Evolutionary conservation across 257 asterid genomes (phyloP).

Genomic region (Nicotiana undulata): DNA sequence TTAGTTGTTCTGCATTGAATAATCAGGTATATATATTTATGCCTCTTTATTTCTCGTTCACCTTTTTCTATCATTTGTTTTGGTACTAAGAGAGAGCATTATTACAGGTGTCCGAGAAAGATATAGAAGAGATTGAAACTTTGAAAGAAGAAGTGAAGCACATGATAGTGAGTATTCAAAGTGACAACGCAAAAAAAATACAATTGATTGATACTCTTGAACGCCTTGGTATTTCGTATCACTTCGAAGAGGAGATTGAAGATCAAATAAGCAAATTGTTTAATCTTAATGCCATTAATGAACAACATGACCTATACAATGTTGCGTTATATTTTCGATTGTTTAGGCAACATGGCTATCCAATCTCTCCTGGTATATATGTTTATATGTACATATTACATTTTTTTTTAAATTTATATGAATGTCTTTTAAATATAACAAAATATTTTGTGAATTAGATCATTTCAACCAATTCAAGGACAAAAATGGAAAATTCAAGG

Average conservation of each 20-base stretch:
- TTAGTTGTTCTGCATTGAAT: not conserved
- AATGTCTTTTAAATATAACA: not conserved
- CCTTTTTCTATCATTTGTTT: not conserved
- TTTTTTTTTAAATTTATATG: not conserved
- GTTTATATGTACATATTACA: not conserved
- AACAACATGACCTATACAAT: not conserved
- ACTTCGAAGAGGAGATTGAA: constrained; percentile 10
- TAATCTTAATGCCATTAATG: not conserved
- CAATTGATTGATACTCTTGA: constrained; percentile 7
- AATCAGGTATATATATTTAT: not conserved
- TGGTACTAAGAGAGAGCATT: too few relatives aligned
- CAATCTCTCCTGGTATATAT: constrained; percentile 8
- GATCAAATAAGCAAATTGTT: not conserved
- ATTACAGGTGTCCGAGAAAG: not conserved
- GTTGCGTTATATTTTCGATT: constrained; percentile 6
- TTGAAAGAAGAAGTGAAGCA: constrained; percentile 1
- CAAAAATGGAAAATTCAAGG: not conserved
- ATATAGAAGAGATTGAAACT: not conserved
- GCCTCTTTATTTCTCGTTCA: not conserved
- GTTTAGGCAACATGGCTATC: constrained; percentile 17
- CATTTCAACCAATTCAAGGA: not conserved
- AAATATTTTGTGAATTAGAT: not conserved
- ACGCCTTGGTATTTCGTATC: constrained; percentile 14
- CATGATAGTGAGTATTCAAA: not conserved
- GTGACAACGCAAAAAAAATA: not conserved